These are phyloP conservation scores for Lepidium africanum DNA, from an alignment of 345 rosid genomes.

Conservation along the genomic window DNA sequence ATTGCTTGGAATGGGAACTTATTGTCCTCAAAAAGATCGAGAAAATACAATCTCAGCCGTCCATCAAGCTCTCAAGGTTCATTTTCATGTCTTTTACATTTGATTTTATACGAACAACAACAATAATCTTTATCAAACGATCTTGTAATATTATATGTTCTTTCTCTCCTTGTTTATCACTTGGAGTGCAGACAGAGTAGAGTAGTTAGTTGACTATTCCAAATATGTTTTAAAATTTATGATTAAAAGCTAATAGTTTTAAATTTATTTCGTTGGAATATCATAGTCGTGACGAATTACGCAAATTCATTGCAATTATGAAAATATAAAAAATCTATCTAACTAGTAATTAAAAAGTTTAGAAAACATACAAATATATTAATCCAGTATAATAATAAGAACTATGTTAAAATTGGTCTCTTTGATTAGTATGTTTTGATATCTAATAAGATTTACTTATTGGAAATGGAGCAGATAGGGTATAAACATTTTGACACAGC, in stretches of 20 bases:
- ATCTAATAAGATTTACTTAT: not conserved
- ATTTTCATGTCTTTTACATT: not conserved
- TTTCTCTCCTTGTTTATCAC: not conserved
- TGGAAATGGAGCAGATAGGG: constrained; percentile 47
- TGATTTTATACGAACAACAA: not conserved
- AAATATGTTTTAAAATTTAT: not conserved
- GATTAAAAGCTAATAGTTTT: too few species aligned
- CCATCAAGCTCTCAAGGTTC: constrained; percentile 64
- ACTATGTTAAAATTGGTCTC: too few species aligned
- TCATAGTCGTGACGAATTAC: not conserved
- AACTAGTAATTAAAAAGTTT: not conserved
- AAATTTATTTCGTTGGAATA: not conserved
- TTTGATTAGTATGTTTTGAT: not conserved
- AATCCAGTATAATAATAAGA: too few species aligned
- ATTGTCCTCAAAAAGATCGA: constrained; percentile 36
- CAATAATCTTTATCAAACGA: not conserved
- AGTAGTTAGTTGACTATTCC: not conserved
- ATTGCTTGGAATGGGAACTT: constrained; percentile 73
- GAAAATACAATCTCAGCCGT: constrained; percentile 51
- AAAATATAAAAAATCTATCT: not conserved
- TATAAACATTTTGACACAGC: constrained; percentile 92
- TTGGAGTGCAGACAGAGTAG: not conserved
- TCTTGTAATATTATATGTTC: too few species aligned
- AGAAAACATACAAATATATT: too few species aligned
- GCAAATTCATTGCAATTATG: not conserved